Base-by-base conservation (phyloP, 2,329 filamentous ascomycete species). In the Xylariaceae sp. region DNA sequence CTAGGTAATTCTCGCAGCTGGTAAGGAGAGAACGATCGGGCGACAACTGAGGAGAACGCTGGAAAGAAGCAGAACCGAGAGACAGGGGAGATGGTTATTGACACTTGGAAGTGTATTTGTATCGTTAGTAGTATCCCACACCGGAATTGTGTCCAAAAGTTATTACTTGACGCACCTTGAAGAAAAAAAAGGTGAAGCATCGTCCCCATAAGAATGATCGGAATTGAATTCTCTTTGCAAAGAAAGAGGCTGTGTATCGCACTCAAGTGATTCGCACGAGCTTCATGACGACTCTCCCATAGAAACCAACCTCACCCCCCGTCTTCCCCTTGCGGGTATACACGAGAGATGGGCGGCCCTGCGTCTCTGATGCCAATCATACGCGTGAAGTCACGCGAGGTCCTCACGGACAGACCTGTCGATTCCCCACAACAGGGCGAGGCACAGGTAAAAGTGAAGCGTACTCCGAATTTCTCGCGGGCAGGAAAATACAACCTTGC, bases 381-480 rank as follows among this genome's bases (percentile, higher is more conserved):
- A 86, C 74, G 77, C 85, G 83, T 79, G 71, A 66, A 62, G 63
- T 85, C 83, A 85, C 84, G 85, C 77, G 77, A 83, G 83, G 75
- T 84, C 85, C 84, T 90, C 74, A 76, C 85, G 80, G 83, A 84
- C 83, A 85, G 86, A 72, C 69, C 70, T 60, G 54, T 64, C 57
- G 52, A 58, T 58, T 13, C 27, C 42, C 59, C 61, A 54, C 47
- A 57, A 58, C 63, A 59, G 60, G 66, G 65, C 63, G 60, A 68
- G 63, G 57, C 59, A 64, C 59, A 57, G 62, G 61, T 61, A 55
- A 50, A 59, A 63, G 57, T 88, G 85, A 87, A 89, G 85, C 89
- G 81, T 92, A 85, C 87, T 92, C 87, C 86, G 86, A 92, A 90
- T 92, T 92, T 92, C 86, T 88, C 86, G 89, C 88, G 88, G 89